A percentile compares a stretch with the other conserved stretches of the same genome.
Evolutionary conservation across 2,329 filamentous ascomycete genomes (phyloP).

Genomic region (Pezizomycotina sp.): DNA sequence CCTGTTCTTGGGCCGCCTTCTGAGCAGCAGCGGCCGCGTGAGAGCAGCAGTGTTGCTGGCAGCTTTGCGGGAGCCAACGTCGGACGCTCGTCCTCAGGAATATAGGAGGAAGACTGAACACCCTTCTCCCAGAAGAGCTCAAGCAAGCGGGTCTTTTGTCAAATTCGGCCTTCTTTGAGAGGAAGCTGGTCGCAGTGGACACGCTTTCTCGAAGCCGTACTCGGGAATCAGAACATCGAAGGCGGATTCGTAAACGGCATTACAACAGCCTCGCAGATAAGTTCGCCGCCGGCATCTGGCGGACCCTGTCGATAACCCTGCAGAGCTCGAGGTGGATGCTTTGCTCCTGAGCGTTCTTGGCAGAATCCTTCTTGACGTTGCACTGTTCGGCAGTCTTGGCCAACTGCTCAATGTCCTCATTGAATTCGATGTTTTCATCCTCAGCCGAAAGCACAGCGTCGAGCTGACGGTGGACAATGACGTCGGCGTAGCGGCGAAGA

Average conservation of each 20-base stretch:
- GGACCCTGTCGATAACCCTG: slow-evolving; percentile 83
- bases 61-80: slow-evolving; percentile 58
- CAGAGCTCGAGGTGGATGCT: slow-evolving; percentile 97
- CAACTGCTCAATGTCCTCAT: slow-evolving; percentile 70
- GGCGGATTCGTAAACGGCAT: slow-evolving; percentile 92
- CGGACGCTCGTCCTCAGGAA: slow-evolving; percentile 90
- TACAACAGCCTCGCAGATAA: slow-evolving; percentile 90
- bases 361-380: slow-evolving; percentile 98
- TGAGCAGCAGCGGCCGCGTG: slow-evolving; percentile 69
- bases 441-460: slow-evolving; percentile 71
- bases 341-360: slow-evolving; percentile 93
- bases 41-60: slow-evolving; percentile 51
- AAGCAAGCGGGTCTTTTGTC: slow-evolving; percentile 84
- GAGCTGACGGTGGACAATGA: slow-evolving; percentile 87
- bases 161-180: slow-evolving; percentile 96
- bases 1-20: slow-evolving; percentile 65
- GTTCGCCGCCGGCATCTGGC: slow-evolving; percentile 69
- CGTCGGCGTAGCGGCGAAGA: slow-evolving; percentile 82
- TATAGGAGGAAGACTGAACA: slow-evolving; percentile 84
- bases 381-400: slow-evolving; percentile 87
- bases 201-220: slow-evolving; percentile 96
- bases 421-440: slow-evolving; percentile 37
- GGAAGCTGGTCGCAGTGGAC: slow-evolving; percentile 97
- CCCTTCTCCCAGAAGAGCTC: slow-evolving; percentile 99
- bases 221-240: slow-evolving; percentile 97